Evolutionary conservation across 257 asterid genomes (phyloP).

Genomic region (Ligustrum vulgare): DNA sequence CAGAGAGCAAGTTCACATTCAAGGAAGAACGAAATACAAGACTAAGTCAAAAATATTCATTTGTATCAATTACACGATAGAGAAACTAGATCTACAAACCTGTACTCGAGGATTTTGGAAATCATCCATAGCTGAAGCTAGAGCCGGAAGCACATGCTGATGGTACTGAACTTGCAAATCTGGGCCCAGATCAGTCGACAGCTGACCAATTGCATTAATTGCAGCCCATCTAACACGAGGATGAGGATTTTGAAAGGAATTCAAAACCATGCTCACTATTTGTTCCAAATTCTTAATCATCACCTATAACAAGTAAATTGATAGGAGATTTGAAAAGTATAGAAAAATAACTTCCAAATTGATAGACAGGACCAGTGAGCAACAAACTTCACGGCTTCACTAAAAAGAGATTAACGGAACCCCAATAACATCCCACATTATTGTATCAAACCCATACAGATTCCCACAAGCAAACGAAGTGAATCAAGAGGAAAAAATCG

Average conservation of each 20-base stretch:
- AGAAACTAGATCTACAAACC: constrained; percentile 40
- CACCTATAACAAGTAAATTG: constrained; percentile 47
- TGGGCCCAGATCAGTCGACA: constrained; percentile 98
- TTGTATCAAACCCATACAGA: neutral
- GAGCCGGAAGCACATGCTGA: constrained; percentile 73
- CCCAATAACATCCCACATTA: neutral
- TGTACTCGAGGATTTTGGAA: constrained; percentile 95
- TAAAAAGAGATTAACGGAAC: neutral
- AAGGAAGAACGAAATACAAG: neutral
- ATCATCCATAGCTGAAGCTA: constrained; percentile 89
- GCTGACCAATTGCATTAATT: constrained; percentile 95
- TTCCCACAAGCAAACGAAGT: neutral
- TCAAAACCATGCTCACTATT: constrained; percentile 87
- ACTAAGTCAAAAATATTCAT: neutral
- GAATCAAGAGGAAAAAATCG: constrained; percentile 10
- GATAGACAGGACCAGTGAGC: constrained; percentile 13
- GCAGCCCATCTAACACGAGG: constrained; percentile 99
- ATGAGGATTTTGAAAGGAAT: constrained; percentile 92
- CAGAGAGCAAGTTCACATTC: neutral
- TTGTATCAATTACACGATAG: neutral
- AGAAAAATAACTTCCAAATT: neutral
- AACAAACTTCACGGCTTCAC: constrained; percentile 1
- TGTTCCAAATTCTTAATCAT: constrained; percentile 86
- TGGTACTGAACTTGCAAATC: constrained; percentile 91
- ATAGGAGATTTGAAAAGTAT: neutral